phyloP scores from a whole-genome alignment of 2,329 filamentous ascomycete genomes.

The Scedosporium dehoogii region DNA sequence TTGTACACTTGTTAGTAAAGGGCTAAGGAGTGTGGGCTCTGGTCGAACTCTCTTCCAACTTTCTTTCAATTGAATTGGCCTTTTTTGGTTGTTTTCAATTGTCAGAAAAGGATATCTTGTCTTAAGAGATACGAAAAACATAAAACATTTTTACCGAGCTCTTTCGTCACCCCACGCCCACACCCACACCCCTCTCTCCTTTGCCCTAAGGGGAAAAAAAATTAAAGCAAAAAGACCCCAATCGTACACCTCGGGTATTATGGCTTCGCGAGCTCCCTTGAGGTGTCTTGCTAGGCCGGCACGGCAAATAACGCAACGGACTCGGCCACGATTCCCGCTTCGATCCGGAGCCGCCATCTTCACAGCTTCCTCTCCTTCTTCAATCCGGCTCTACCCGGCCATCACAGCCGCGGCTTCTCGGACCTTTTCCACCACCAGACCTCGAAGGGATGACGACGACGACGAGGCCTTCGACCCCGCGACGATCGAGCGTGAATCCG shows the following conservation, averaged over 20 bases:
- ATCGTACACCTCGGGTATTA: neutral
- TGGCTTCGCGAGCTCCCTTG: slow-evolving; percentile 6
- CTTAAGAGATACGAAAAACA: no score
- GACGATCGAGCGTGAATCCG: slow-evolving; percentile 72
- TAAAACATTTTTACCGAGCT: neutral
- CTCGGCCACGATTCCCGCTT: slow-evolving; percentile 12
- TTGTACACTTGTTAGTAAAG: no score
- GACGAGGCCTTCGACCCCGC: slow-evolving; percentile 56
- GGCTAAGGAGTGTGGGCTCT: no score
- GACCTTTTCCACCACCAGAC: slow-evolving; percentile 25
- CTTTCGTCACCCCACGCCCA: neutral
- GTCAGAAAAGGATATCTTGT: no score
- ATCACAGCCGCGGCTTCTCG: slow-evolving; percentile 14
- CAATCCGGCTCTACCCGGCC: neutral
- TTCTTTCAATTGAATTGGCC: no score
- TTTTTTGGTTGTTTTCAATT: no score
- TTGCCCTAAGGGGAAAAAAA: neutral
- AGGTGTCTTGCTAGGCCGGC: slow-evolving; percentile 4
- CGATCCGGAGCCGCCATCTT: slow-evolving; percentile 8
- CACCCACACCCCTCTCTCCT: neutral
- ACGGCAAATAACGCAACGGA: slow-evolving; percentile 4
- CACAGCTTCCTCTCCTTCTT: neutral
- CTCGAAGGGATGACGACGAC: slow-evolving; percentile 17
- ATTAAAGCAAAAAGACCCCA: neutral
- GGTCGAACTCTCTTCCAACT: no score